Percentiles rank a stretch among this genome's conserved stretches.
phyloP scores from a whole-genome alignment of 2,329 filamentous ascomycete genomes.

The Torrubiellomyces zombiae region DNA sequence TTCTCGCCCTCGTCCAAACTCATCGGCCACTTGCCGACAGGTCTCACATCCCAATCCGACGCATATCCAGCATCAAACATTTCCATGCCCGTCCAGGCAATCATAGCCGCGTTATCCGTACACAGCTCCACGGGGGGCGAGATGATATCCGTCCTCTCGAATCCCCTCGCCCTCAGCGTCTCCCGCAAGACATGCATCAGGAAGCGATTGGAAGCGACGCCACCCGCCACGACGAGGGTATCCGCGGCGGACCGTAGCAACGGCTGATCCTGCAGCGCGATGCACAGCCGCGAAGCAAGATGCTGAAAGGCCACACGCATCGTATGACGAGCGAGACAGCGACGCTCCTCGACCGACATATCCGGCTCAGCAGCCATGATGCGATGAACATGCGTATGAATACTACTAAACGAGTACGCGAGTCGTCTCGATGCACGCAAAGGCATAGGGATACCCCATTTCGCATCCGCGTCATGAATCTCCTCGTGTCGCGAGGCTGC shows the following conservation, averaged over 20 bases:
- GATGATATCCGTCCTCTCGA: constrained; percentile 40
- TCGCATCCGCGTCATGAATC: constrained; percentile 23
- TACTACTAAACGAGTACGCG: constrained; percentile 56
- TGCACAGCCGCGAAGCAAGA: constrained; percentile 55
- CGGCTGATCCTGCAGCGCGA: constrained; percentile 36
- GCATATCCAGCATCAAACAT: constrained; percentile 72
- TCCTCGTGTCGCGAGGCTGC: constrained; percentile 43
- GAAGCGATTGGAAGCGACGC: constrained; percentile 75
- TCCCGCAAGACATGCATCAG: constrained; percentile 47
- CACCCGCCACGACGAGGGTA: constrained; percentile 71
- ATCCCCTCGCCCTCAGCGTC: constrained; percentile 50
- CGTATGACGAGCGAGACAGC: constrained; percentile 50
- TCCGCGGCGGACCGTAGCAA: constrained; percentile 17
- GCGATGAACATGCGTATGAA: constrained; percentile 36
- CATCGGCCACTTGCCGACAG: constrained; percentile 57
- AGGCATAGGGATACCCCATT: constrained; percentile 59
- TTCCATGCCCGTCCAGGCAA: constrained; percentile 82
- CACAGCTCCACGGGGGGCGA: constrained; percentile 67
- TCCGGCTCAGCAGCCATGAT: constrained; percentile 22
- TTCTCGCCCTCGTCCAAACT: constrained; percentile 36
- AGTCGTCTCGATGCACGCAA: constrained; percentile 40
- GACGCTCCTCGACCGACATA: constrained; percentile 43
- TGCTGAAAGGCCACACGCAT: constrained; percentile 83
- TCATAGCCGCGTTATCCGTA: constrained; percentile 96
- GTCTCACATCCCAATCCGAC: constrained; percentile 41